Evolutionary conservation across 1,284 basidiomycete species (phyloP), one percentile per base, ranked within the genome.

Genomic region (Sphaerobolus stellatus): DNA sequence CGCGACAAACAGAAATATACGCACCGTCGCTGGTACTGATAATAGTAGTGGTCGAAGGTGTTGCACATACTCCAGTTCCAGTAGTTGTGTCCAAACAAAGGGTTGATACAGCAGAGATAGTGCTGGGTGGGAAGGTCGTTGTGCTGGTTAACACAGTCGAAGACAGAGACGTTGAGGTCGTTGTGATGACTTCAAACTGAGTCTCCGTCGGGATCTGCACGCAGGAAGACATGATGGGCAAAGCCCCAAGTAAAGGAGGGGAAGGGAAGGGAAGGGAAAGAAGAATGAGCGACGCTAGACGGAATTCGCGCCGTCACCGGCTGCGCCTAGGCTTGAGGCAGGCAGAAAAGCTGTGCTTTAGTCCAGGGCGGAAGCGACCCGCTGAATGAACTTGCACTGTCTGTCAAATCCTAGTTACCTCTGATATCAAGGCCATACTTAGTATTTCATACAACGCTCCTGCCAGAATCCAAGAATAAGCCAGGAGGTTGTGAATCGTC

Each of bases 211-310:
- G 22, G 33, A 51, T 40, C 11, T 25, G 18, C 11, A n/a, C 40
- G 36, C 50, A 51, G 33, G 50, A 50, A 8, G 48, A 51, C 50
- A 51, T 51, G 20, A 40, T 29, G 25, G 20, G 44, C 31, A 28
- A 14, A 30, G 38, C 22, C 22, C 38, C 18, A 1, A 27, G 16
- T 14, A 9, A 40, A 25, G 22, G 34, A 43, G 22, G 18, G 38
- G 9, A 27, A 43, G 49, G 33, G 33, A 22, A 27, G 16, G 24
- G 24, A 44, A 28, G 34, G 25, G 1, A 29, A 29, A 3, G 13
- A 28, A 18, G 18, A 5, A 4, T 34, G n/a, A 34, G n/a, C n/a
- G n/a, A n/a, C n/a, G n/a, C n/a, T n/a, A n/a, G n/a, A n/a, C n/a
- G n/a, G n/a, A n/a, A n/a, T n/a, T n/a, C n/a, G n/a, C n/a, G n/a